phyloP scores from a whole-genome alignment of 352 stramenopile genomes.

The Phytophthora pini region DNA sequence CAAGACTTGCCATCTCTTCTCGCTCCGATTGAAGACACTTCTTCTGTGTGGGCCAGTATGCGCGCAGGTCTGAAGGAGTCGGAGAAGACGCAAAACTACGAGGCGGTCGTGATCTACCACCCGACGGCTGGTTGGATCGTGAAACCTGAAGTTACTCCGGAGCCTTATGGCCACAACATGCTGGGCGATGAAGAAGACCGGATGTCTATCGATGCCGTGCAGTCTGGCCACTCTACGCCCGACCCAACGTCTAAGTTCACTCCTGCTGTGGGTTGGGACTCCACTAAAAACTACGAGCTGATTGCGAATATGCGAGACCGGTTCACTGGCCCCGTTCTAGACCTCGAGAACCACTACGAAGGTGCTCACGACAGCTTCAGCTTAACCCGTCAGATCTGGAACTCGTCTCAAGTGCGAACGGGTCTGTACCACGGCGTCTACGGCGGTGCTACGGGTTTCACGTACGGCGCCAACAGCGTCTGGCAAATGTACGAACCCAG shows the following conservation, averaged over 20 bases:
- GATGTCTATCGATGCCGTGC: neutral
- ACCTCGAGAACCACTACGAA: neutral
- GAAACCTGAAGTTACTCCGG: neutral
- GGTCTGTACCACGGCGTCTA: neutral
- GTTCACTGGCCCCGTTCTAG: neutral
- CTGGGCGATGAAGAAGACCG: neutral
- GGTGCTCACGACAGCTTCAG: neutral
- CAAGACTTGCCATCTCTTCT: neutral
- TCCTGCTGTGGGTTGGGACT: neutral
- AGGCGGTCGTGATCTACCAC: neutral
- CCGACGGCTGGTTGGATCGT: neutral
- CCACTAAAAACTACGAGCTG: neutral
- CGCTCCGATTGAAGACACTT: neutral
- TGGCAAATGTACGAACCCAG: neutral
- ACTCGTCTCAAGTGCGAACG: neutral
- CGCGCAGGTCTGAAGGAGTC: neutral
- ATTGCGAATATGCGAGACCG: neutral
- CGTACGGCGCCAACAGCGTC: neutral
- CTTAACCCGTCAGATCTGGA: neutral
- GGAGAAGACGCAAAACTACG: neutral
- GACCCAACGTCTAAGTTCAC: neutral
- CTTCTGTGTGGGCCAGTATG: neutral
- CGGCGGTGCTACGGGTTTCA: neutral
- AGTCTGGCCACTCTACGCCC: neutral
- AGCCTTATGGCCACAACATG: neutral